Evolutionary conservation across 2,329 filamentous ascomycete species (phyloP).

Genomic region (Diaporthe longicolla): DNA sequence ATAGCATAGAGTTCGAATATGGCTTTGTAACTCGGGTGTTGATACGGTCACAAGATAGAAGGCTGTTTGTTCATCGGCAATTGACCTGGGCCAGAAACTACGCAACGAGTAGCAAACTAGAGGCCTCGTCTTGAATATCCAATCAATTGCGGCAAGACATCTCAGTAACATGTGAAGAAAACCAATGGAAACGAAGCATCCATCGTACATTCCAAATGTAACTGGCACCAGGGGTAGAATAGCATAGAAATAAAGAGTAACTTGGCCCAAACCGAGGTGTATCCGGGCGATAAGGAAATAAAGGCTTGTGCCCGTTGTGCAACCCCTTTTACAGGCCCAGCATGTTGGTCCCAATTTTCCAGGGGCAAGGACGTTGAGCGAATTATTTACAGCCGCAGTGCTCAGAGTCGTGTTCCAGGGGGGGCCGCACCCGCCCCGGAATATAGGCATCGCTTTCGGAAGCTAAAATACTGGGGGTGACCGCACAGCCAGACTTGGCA

Average conservation of each 20-base stretch:
- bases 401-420: not conserved
- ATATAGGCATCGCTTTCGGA: constrained; percentile 13
- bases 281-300: not conserved
- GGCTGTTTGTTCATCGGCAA: not conserved
- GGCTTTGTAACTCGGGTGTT: not conserved
- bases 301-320: not conserved
- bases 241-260: too few relatives aligned
- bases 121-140: not conserved
- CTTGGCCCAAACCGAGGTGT: too few relatives aligned
- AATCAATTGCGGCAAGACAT: too few relatives aligned
- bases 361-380: constrained; percentile 9
- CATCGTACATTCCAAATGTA: too few relatives aligned
- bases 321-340: not conserved
- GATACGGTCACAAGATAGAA: too few relatives aligned
- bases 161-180: too few relatives aligned
- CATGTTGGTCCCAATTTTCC: not conserved
- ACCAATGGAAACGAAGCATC: too few relatives aligned
- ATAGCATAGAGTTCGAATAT: not conserved
- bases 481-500: constrained; percentile 17
- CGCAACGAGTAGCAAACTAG: not conserved
- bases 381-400: not conserved
- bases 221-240: too few relatives aligned
- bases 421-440: constrained; percentile 1
- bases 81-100: not conserved
- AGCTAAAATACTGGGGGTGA: not conserved